Evolutionary conservation across 148 eudicot genomes (phyloP).

Genomic region (Cornus florida): DNA sequence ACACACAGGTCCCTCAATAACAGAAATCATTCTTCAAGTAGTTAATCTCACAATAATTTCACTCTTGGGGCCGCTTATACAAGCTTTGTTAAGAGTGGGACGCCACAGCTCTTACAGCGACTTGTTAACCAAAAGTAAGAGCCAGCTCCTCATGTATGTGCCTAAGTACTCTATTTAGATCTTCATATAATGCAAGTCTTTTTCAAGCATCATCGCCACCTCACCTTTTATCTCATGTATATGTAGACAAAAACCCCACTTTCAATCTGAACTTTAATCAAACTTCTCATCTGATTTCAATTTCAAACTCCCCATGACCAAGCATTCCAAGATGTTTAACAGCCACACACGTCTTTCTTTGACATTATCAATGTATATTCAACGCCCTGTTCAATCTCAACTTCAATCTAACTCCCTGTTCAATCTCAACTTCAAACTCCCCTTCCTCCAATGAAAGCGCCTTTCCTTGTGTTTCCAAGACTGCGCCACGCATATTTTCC

Average conservation of each 20-base stretch:
- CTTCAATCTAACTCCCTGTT: neutral
- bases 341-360: neutral
- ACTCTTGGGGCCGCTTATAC: neutral
- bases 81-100: neutral
- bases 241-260: neutral
- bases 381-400: neutral
- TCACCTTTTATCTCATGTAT: neutral
- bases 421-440: neutral
- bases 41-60: neutral
- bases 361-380: neutral
- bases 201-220: constrained; percentile 2
- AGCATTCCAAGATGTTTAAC: neutral
- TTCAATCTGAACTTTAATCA: constrained; percentile 3
- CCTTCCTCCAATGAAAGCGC: neutral
- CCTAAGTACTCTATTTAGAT: neutral
- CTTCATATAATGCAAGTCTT: constrained; percentile 14
- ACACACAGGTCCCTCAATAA: constrained; percentile 4
- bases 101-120: neutral
- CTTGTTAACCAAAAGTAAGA: neutral
- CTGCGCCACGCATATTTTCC: neutral
- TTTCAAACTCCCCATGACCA: neutral
- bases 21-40: neutral
- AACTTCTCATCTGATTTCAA: neutral
- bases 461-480: neutral
- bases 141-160: neutral